Percentiles rank a stretch among this genome's conserved stretches.
These are phyloP conservation scores for Magnusiomyces suaveolens DNA, from an alignment of 1,139 yeast genomes.

Conservation along the genomic window DNA sequence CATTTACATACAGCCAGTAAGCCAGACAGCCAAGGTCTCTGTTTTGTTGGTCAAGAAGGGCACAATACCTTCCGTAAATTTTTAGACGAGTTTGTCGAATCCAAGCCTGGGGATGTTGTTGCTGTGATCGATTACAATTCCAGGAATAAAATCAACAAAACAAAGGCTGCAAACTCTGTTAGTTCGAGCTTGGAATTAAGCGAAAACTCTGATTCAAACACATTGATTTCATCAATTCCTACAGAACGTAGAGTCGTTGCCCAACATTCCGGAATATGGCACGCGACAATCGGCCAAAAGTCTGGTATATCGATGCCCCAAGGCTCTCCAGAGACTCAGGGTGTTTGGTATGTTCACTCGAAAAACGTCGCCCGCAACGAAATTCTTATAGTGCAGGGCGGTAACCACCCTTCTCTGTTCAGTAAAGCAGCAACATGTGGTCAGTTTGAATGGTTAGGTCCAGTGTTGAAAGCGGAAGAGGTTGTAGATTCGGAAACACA, in stretches of 20 bases:
- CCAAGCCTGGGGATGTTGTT: constrained; percentile 67
- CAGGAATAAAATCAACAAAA: not conserved
- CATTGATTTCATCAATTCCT: too few species aligned
- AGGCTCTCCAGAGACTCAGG: constrained; percentile 62
- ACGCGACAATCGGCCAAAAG: constrained; percentile 86
- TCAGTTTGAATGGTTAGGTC: constrained; percentile 45
- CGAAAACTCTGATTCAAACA: too few species aligned
- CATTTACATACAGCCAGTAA: constrained; percentile 58
- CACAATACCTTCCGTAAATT: constrained; percentile 63
- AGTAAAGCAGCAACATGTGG: constrained; percentile 37
- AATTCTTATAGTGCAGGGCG: constrained; percentile 67
- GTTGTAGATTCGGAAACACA: not conserved
- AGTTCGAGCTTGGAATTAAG: not conserved
- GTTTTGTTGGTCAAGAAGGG: constrained; percentile 60
- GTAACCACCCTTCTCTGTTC: constrained; percentile 52
- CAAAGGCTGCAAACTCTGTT: not conserved
- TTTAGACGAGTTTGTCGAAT: constrained; percentile 60
- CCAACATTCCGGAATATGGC: constrained; percentile 78
- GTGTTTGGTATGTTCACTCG: constrained; percentile 79
- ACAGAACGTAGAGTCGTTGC: constrained; percentile 61
- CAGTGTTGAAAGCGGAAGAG: constrained; percentile 15
- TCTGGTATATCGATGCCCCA: constrained; percentile 78
- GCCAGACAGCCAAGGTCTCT: constrained; percentile 90
- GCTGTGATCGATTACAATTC: constrained; percentile 36
- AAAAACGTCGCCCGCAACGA: constrained; percentile 58